phyloP scores from a whole-genome alignment of 257 asterid genomes.

The Paulownia fortunei region DNA sequence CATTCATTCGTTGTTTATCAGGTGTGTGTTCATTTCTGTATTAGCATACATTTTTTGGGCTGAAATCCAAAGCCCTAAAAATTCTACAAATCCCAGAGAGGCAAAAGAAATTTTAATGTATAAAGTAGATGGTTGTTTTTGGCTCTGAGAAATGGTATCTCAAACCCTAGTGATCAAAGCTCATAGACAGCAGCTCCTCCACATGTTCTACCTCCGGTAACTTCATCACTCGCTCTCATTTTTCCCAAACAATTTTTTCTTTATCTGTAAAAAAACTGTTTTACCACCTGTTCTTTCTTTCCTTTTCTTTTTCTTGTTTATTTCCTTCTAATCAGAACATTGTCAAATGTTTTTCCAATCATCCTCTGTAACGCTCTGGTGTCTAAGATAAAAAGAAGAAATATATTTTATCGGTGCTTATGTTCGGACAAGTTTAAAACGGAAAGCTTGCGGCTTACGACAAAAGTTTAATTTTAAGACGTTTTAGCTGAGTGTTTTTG shows the following conservation, averaged over 20 bases:
- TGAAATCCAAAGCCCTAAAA: conserved; percentile 12
- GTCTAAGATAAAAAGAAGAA: not conserved
- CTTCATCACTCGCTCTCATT: not conserved
- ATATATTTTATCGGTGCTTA: not conserved
- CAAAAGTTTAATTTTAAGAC: not conserved
- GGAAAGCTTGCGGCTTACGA: not conserved
- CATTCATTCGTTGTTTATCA: conserved; percentile 22
- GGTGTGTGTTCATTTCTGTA: not conserved
- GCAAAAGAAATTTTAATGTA: not conserved
- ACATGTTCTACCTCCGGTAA: conserved; percentile 27
- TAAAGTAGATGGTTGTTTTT: not conserved
- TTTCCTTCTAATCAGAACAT: not conserved
- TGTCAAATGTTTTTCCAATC: not conserved
- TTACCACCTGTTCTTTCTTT: not conserved
- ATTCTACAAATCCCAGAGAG: not conserved
- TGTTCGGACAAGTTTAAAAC: not conserved
- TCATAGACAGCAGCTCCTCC: conserved; percentile 12
- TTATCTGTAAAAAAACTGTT: not conserved
- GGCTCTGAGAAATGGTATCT: conserved; percentile 18
- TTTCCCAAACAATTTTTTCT: no score
- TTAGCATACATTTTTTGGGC: conserved; percentile 20
- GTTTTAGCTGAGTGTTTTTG: not conserved
- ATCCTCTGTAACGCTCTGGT: not conserved
- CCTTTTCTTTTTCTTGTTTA: not conserved
- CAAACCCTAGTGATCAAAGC: conserved; percentile 28